phyloP scores from a whole-genome alignment of 305 asterid genomes.

The Fraxinus xanthoxyloides region DNA sequence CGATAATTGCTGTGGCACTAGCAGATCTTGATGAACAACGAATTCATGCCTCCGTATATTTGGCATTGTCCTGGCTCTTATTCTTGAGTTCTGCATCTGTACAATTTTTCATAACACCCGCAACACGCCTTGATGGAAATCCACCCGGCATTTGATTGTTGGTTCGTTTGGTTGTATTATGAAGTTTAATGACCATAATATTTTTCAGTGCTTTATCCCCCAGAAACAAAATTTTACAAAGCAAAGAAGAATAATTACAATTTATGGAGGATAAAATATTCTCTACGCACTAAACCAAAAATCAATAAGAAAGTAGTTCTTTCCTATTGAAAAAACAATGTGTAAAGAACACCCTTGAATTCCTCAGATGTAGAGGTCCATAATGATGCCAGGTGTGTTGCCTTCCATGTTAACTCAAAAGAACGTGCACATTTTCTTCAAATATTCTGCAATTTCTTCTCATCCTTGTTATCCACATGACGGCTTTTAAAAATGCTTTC shows the following conservation, averaged over 20 bases:
- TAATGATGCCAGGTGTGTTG: background rate
- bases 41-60: background rate
- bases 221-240: background rate
- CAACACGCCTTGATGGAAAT: background rate
- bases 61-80: background rate
- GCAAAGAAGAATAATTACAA: background rate
- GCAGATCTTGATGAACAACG: background rate
- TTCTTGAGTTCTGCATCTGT: background rate
- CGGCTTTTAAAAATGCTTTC: background rate
- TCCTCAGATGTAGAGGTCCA: background rate
- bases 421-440: background rate
- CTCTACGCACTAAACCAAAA: background rate
- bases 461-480: background rate
- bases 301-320: background rate
- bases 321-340: background rate
- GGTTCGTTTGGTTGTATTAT: background rate
- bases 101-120: background rate
- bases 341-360: background rate
- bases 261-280: background rate
- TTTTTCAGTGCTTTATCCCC: background rate
- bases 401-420: background rate
- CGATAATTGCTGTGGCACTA: background rate
- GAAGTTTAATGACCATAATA: background rate
- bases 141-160: background rate
- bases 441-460: constrained; percentile 6